Evolutionary conservation across 306 rosid species (phyloP).

Genomic region (Citrullus amarus): DNA sequence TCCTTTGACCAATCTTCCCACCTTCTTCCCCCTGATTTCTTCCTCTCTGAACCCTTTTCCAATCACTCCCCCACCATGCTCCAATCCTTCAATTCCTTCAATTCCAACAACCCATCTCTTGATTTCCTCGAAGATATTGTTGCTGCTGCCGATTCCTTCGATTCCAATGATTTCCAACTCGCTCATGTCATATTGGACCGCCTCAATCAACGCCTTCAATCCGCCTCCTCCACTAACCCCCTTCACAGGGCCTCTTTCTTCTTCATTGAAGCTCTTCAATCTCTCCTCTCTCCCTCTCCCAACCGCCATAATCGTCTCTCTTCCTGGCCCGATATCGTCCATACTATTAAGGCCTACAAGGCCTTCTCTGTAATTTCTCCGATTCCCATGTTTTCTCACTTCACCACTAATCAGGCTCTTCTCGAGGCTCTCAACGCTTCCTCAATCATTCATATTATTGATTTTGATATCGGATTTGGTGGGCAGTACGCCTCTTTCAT

Average conservation of each 20-base stretch:
- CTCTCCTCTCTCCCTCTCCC: slow-evolving; percentile 45
- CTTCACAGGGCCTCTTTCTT: slow-evolving; percentile 58
- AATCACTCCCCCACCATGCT: slow-evolving; percentile 11
- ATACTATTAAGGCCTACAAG: slow-evolving; percentile 49
- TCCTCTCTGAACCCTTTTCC: slow-evolving; percentile 34
- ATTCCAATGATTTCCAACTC: slow-evolving; percentile 40
- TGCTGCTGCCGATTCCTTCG: slow-evolving; percentile 70
- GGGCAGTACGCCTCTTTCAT: slow-evolving; percentile 79
- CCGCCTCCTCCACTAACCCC: slow-evolving; percentile 30
- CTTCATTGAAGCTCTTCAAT: slow-evolving; percentile 68
- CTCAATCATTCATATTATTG: slow-evolving; percentile 53
- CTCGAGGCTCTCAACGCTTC: slow-evolving; percentile 51
- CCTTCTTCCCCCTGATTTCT: slow-evolving; percentile 29
- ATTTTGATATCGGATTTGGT: slow-evolving; percentile 79
- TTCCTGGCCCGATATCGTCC: slow-evolving; percentile 57
- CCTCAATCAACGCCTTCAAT: slow-evolving; percentile 54
- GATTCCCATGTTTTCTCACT: slow-evolving; percentile 71
- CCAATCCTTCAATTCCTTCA: slow-evolving; percentile 13
- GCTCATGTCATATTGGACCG: slow-evolving; percentile 63
- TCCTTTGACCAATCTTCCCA: slow-evolving; percentile 32
- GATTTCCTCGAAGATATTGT: slow-evolving; percentile 62
- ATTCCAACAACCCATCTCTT: slow-evolving; percentile 24
- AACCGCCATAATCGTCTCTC: slow-evolving; percentile 32
- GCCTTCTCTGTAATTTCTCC: slow-evolving; percentile 65
- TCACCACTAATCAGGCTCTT: slow-evolving; percentile 79